A percentile compares a stretch with the other conserved stretches of the same genome.
phyloP scores from a whole-genome alignment of 2,329 filamentous ascomycete species.

The Blastomyces emzantsi region DNA sequence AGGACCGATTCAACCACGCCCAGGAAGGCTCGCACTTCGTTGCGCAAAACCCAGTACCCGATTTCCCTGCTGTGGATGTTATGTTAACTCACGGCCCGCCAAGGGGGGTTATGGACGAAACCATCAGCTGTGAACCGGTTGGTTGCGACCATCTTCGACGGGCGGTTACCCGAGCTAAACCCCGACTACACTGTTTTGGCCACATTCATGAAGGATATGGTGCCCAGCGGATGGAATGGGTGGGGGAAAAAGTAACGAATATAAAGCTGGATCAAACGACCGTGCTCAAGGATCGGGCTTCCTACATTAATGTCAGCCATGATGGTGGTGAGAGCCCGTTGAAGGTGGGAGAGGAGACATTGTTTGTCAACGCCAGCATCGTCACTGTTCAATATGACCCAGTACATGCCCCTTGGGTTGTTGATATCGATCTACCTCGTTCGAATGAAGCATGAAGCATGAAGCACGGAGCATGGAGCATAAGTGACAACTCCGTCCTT shows the following conservation, averaged over 20 bases:
- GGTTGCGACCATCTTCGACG: slow-evolving; percentile 49
- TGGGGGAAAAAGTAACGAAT: slow-evolving; percentile 12
- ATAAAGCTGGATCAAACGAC: slow-evolving; percentile 23
- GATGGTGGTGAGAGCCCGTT: slow-evolving; percentile 25
- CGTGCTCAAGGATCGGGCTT: slow-evolving; percentile 26
- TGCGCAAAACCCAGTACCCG: slow-evolving; percentile 34
- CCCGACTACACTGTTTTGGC: slow-evolving; percentile 52
- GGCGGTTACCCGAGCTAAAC: slow-evolving; percentile 43
- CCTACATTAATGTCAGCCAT: slow-evolving; percentile 28
- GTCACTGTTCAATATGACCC: slow-evolving; percentile 44
- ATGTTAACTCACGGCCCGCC: slow-evolving; percentile 56
- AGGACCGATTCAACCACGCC: slow-evolving; percentile 46
- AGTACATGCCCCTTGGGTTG: slow-evolving; percentile 46
- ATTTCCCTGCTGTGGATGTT: slow-evolving; percentile 43
- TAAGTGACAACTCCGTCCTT: neutral
- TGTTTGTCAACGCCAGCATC: slow-evolving; percentile 52
- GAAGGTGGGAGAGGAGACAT: slow-evolving; percentile 42
- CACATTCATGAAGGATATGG: slow-evolving; percentile 53
- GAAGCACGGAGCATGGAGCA: neutral
- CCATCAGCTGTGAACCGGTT: slow-evolving; percentile 27
- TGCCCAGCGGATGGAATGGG: slow-evolving; percentile 30
- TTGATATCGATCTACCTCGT: slow-evolving; percentile 44
- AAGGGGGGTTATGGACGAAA: slow-evolving; percentile 40
- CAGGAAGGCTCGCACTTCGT: slow-evolving; percentile 17
- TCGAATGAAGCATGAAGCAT: slow-evolving; percentile 7